Base-by-base conservation (phyloP, 495 filamentous ascomycete species). In the Trichoderma erinaceum region DNA sequence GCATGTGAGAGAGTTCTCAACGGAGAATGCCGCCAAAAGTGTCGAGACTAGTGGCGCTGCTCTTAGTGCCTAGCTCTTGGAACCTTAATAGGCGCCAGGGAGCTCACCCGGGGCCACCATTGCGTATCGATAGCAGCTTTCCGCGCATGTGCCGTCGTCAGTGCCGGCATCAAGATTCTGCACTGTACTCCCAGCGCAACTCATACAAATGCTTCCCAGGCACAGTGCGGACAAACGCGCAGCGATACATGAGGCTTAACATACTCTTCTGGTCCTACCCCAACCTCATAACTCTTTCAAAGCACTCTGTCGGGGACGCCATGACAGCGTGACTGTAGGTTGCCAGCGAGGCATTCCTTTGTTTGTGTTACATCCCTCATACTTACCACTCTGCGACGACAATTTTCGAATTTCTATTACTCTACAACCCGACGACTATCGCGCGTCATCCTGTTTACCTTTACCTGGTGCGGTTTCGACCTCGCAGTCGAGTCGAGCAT, bases 261-360 rank as follows among this genome's bases (percentile, higher is more conserved):
- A 25, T 13, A 10, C 56, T 32, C 27, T 61, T 25, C 56, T 61
- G 29, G 56, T 61, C 56, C 56, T 61, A 61, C 56, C 56, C 52
- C 27, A 61, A 23, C 56, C 27, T 61, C 56, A 61, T 32, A 21
- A 13, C 11, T 61, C 27, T 21, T 11, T 11, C 56, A 61, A 61
- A 10, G 56, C 56, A 61, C 12, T n/a, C 27, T 61, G 56, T 61
- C 56, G 56, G 56, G 18, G 56, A 21, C 56, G 27, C 16, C 56
- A 61, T 61, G 56, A 61, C 56, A 61, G 27, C 56, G 23, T 61
- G 56, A 61, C 25, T 25, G 13, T 61, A 25, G 56, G 56, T 29
- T 61, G 56, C 56, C 56, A 61, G 56, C 56, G 56, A 61, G 56
- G 56, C 56, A 61, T 61, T 61, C 56, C 56, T 61, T 61, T 61